Conservation (phyloP, 2,329 filamentous ascomycete genomes). For the Aspergillus pseudoviridinutans region DNA sequence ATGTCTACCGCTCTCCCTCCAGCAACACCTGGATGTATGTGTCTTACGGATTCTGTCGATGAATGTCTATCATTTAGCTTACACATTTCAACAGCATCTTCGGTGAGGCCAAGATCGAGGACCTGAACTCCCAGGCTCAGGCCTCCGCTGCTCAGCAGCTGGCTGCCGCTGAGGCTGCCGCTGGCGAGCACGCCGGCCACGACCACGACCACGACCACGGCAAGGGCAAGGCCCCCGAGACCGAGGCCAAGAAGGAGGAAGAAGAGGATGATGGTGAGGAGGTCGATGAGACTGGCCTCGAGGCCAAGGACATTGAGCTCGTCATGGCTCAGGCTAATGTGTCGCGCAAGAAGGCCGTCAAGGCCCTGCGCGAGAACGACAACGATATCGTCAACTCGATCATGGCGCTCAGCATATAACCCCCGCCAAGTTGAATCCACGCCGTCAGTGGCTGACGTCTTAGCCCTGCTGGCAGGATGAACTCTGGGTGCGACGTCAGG, state of each 20-base stretch:
- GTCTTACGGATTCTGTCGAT: not conserved
- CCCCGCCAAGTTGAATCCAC: conserved; percentile 17
- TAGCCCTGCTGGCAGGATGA: conserved; percentile 24
- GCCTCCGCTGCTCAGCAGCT: conserved; percentile 94
- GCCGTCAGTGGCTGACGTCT: conserved; percentile 22
- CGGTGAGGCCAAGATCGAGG: conserved; percentile 99
- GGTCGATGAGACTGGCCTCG: conserved; percentile 87
- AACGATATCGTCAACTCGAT: conserved; percentile 99
- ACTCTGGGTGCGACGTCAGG: conserved; percentile 28
- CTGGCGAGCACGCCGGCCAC: conserved; percentile 57
- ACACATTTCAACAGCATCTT: conserved; percentile 68
- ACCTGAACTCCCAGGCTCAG: conserved; percentile 97
- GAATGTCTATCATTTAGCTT: conserved; percentile 13
- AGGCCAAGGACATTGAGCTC: conserved; percentile 99
- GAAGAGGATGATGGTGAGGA: conserved; percentile 94
- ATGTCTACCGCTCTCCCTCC: conserved; percentile 98
- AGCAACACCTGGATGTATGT: conserved; percentile 99
- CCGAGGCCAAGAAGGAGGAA: conserved; percentile 63
- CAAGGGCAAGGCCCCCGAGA: conserved; percentile 66
- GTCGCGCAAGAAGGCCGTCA: conserved; percentile 96
- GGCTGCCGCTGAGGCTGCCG: conserved; percentile 65
- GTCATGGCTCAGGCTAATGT: conserved; percentile 98
- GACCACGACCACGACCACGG: conserved; percentile 47
- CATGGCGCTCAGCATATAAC: conserved; percentile 87
- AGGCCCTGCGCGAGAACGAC: conserved; percentile 94